These are phyloP conservation scores for Articulospora tetracladia DNA, from an alignment of 495 filamentous ascomycete genomes.

Conservation along the genomic window DNA sequence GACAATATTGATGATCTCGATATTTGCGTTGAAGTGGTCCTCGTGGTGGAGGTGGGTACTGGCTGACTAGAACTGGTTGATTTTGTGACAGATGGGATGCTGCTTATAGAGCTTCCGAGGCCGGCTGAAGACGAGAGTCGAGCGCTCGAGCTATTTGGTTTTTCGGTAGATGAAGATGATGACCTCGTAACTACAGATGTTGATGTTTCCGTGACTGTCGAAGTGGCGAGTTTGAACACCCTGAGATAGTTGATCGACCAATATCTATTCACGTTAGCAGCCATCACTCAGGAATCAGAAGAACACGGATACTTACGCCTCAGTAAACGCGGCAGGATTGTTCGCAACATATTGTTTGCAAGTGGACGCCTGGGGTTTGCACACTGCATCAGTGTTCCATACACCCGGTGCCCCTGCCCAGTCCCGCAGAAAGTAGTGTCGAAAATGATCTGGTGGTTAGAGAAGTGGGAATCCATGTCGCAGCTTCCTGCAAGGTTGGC, in stretches of 20 bases:
- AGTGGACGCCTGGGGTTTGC: conserved; percentile 15
- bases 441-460: conserved; percentile 67
- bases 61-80: too few relatives aligned
- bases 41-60: too few relatives aligned
- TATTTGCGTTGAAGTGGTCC: background rate
- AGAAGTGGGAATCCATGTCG: conserved; percentile 55
- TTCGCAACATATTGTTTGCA: conserved; percentile 56
- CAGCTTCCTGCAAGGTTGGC: conserved; percentile 29
- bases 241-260: conserved; percentile 26
- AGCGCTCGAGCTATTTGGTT: too few relatives aligned
- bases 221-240: conserved; percentile 26
- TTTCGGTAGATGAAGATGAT: too few relatives aligned
- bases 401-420: conserved; percentile 61
- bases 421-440: conserved; percentile 86
- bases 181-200: too few relatives aligned
- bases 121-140: too few relatives aligned
- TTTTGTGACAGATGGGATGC: too few relatives aligned
- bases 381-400: conserved; percentile 3
- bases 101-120: too few relatives aligned
- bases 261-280: conserved; percentile 21
- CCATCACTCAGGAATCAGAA: background rate
- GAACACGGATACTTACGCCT: conserved; percentile 40
- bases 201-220: background rate
- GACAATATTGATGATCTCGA: background rate
- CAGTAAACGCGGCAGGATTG: conserved; percentile 47